These are phyloP conservation scores for Ophiosphaerella narmari DNA, from an alignment of 2,329 filamentous ascomycete genomes.

Conservation along the genomic window DNA sequence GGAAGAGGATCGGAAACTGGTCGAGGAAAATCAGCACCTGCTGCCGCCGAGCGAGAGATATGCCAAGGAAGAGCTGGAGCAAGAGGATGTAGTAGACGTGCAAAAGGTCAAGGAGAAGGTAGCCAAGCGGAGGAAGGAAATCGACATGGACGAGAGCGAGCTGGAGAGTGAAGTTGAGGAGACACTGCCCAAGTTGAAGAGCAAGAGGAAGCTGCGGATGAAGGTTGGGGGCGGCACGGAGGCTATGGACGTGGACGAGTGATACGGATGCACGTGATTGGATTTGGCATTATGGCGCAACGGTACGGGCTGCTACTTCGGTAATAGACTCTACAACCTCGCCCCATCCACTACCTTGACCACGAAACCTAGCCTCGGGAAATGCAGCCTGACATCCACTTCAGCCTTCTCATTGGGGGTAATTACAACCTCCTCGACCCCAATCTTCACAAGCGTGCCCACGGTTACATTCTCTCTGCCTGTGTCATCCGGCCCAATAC, in stretches of 20 bases:
- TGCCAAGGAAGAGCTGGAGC: slow-evolving; percentile 57
- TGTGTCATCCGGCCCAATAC: slow-evolving; percentile 48
- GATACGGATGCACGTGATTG: slow-evolving; percentile 1
- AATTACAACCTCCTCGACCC: slow-evolving; percentile 49
- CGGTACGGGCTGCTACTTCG: too few relatives aligned
- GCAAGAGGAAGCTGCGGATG: slow-evolving; percentile 54
- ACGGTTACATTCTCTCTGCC: slow-evolving; percentile 46
- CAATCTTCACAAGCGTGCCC: slow-evolving; percentile 42
- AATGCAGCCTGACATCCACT: slow-evolving; percentile 46
- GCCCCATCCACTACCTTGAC: slow-evolving; percentile 25
- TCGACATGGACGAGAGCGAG: slow-evolving; percentile 61
- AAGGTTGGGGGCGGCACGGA: slow-evolving; percentile 53
- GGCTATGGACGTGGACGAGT: slow-evolving; percentile 54
- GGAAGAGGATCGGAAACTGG: slow-evolving; percentile 81
- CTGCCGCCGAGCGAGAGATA: slow-evolving; percentile 64
- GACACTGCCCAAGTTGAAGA: slow-evolving; percentile 46
- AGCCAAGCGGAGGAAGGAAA: slow-evolving; percentile 64
- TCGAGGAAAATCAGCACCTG: slow-evolving; percentile 90
- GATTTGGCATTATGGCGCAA: too few relatives aligned
- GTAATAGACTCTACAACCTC: slow-evolving; percentile 4
- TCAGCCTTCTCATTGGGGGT: slow-evolving; percentile 36
- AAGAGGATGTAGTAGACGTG: slow-evolving; percentile 60
- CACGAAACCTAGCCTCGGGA: slow-evolving; percentile 48
- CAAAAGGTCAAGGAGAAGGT: slow-evolving; percentile 56
- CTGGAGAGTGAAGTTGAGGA: slow-evolving; percentile 43